phyloP scores from a whole-genome alignment of 768 basidiomycete species.

The Coprinopsis strossmayeri region DNA sequence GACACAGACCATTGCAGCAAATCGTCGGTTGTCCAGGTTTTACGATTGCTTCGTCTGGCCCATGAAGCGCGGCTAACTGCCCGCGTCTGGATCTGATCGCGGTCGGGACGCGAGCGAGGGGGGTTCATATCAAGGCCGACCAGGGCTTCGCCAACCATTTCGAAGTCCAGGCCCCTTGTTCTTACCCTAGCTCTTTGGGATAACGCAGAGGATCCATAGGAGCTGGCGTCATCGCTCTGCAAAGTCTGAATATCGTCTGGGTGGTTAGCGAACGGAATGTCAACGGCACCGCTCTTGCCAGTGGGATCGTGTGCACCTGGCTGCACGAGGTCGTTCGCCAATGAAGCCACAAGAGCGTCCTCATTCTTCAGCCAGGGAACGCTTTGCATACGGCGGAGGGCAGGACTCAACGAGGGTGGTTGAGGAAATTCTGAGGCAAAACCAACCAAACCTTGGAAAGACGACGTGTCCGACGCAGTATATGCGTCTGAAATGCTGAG shows the following conservation, averaged over 20 bases:
- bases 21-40: constrained; percentile 9
- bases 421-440: constrained; percentile 32
- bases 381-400: constrained; percentile 37
- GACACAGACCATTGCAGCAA: constrained; percentile 12
- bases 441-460: constrained; percentile 23
- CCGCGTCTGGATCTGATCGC: background rate
- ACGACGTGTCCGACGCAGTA: constrained; percentile 29
- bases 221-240: constrained; percentile 4
- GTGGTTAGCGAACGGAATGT: background rate
- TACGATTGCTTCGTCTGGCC: constrained; percentile 4
- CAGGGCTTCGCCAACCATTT: constrained; percentile 10
- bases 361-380: constrained; percentile 34
- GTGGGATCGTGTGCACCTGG: background rate
- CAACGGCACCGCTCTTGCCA: background rate
- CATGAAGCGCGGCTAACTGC: background rate
- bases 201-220: background rate
- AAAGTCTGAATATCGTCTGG: background rate
- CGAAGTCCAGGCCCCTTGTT: constrained; percentile 4
- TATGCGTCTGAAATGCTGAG: constrained; percentile 21
- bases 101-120: background rate
- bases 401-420: constrained; percentile 36
- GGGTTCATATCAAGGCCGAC: background rate
- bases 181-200: background rate
- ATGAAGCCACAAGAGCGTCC: constrained; percentile 3
- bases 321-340: background rate